Conservation (phyloP, 768 basidiomycete genomes). For the Leccinum subgranulosum region DNA sequence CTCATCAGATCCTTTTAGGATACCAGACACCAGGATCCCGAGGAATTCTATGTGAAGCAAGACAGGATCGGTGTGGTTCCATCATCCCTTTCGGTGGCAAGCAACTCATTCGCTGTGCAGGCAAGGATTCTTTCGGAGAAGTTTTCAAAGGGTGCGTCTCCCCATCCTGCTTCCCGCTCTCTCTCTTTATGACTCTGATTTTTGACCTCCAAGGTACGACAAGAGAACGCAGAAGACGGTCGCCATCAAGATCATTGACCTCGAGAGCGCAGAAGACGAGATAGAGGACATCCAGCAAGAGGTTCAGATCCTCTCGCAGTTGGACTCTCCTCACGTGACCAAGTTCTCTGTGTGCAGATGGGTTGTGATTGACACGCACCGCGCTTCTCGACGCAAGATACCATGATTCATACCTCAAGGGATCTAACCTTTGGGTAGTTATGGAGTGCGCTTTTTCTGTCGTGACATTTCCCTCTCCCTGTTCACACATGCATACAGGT, state of each 20-base stretch:
- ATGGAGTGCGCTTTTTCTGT: constrained; percentile 71
- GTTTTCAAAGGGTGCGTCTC: constrained; percentile 90
- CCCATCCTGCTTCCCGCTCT: neutral
- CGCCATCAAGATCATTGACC: constrained; percentile 99
- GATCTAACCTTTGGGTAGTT: constrained; percentile 96
- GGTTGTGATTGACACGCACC: constrained; percentile 31
- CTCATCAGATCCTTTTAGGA: constrained; percentile 43
- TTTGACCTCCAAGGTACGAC: constrained; percentile 66
- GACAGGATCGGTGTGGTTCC: constrained; percentile 81
- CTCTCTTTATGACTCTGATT: neutral
- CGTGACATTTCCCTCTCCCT: neutral
- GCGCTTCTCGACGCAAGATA: constrained; percentile 54
- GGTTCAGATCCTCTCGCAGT: constrained; percentile 94
- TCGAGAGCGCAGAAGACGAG: constrained; percentile 98
- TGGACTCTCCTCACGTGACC: constrained; percentile 95
- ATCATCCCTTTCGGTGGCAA: neutral
- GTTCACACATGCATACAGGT: constrained; percentile 44
- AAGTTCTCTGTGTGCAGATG: constrained; percentile 53
- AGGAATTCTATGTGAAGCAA: constrained; percentile 96
- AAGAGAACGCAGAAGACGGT: constrained; percentile 95
- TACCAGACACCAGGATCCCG: constrained; percentile 79
- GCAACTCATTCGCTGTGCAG: constrained; percentile 51
- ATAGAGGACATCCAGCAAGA: constrained; percentile 99
- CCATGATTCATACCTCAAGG: constrained; percentile 94
- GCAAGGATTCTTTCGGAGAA: constrained; percentile 98